Evolutionary conservation across 1,139 yeast genomes (phyloP), one percentile per base, ranked within the genome.

Genomic region (Dujonia santamariae): DNA sequence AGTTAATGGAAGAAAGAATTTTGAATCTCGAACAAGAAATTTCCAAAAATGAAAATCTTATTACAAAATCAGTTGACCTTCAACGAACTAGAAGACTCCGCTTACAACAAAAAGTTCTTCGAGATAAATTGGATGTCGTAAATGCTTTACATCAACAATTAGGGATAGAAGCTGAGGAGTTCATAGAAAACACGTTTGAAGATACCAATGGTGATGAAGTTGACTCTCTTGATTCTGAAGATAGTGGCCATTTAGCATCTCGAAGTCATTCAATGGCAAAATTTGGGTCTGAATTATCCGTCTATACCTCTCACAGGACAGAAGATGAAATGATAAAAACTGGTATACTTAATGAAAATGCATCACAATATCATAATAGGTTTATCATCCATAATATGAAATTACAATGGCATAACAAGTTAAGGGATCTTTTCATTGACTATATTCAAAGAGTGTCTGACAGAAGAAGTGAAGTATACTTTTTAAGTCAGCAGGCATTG

Each of bases 371-470:
- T 59, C 82, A 80, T 43, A 90, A 92, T 51, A 65, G 94, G 35
- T 90, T 85, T 51, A 79, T 84, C 41, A 67, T 90, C 21, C 95
- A 88, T 49, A 80, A 84, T 45, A 70, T 88, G 54, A 77, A 80
- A 47, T 54, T 88, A 50, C 83, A 79, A 45, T 88, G 97, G 96
- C 81, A 84, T 52, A 82, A 84, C 41, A 54, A 63, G 6, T 67
- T 82, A 9, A 67, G 95, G 35, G 77, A 85, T 44, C 68, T 75
- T 23, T 63, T 87, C 36, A 67, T 74, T 45, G 70, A 76, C 26
- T 86, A 85, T 48, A 54, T 82, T 25, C 83, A 81, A 40, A 67
- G 76, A 34, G 67, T 81, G 7, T 70, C 75, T 16, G 75, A 79
- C 28, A 61, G 84, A 25, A 69, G 69, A 34, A 74, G 82, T 3